Evolutionary conservation across 2,329 filamentous ascomycete species (phyloP).

Genomic region (Penicillium sp.): DNA sequence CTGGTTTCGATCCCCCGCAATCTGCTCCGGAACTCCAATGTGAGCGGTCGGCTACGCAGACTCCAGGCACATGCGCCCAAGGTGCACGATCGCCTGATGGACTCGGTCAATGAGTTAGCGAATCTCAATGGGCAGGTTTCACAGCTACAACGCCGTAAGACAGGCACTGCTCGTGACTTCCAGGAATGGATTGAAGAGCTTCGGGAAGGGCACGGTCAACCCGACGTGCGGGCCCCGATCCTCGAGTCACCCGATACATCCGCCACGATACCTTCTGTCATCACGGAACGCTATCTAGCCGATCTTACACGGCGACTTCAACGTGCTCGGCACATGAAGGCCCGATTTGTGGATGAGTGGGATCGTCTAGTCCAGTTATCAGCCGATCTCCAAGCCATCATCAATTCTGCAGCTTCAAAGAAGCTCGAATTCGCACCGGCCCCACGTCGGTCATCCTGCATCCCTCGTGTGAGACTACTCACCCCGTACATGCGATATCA

Average conservation of each 20-base stretch:
- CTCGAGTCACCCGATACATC: constrained; percentile 35
- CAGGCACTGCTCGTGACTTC: constrained; percentile 70
- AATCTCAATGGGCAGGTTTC: constrained; percentile 77
- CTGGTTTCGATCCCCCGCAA: constrained; percentile 84
- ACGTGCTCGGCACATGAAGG: constrained; percentile 77
- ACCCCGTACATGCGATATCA: constrained; percentile 82
- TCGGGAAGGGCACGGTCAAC: constrained; percentile 69
- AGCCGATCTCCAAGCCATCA: constrained; percentile 71
- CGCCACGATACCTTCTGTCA: constrained; percentile 68
- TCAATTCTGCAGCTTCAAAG: constrained; percentile 79
- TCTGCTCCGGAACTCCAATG: constrained; percentile 75
- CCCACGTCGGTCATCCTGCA: constrained; percentile 56
- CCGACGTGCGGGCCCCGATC: constrained; percentile 55
- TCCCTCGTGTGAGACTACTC: constrained; percentile 60
- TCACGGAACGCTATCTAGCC: constrained; percentile 90
- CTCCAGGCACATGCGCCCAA: constrained; percentile 78
- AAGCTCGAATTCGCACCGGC: constrained; percentile 71
- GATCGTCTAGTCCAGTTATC: constrained; percentile 73
- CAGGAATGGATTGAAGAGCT: constrained; percentile 96
- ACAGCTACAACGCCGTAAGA: constrained; percentile 78
- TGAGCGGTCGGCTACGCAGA: constrained; percentile 69
- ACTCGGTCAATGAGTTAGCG: constrained; percentile 75
- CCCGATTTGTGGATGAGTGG: constrained; percentile 85
- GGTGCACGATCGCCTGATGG: constrained; percentile 82
- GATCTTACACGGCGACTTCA: constrained; percentile 81